A percentile compares a stretch with the other conserved stretches of the same genome.
These are phyloP conservation scores for Ogataea trehaloabstinens DNA, from an alignment of 805 yeast species.

Conservation along the genomic window DNA sequence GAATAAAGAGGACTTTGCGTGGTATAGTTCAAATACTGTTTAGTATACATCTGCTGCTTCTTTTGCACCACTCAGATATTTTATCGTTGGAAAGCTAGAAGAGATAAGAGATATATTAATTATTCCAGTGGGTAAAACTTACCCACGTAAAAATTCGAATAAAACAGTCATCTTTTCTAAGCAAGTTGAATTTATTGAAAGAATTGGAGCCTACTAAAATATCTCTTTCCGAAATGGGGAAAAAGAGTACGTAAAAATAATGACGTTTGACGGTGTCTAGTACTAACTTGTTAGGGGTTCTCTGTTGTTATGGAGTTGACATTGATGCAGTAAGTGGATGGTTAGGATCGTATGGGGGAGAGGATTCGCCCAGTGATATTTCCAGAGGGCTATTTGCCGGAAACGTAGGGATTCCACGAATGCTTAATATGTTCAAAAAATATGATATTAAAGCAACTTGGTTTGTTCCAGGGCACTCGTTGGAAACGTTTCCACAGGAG, in stretches of 20 bases:
- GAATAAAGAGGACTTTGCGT: neutral
- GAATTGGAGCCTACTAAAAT: too few relatives aligned
- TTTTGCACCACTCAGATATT: neutral
- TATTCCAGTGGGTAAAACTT: too few relatives aligned
- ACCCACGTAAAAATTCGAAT: too few relatives aligned
- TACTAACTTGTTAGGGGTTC: conserved; percentile 28
- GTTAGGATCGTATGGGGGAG: conserved; percentile 39
- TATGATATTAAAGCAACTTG: conserved; percentile 37
- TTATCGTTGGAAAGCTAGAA: neutral
- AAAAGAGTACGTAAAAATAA: neutral
- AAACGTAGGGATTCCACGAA: conserved; percentile 33
- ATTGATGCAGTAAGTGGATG: conserved; percentile 39
- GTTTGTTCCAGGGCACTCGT: conserved; percentile 38
- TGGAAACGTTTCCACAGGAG: conserved; percentile 38
- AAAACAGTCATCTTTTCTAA: too few relatives aligned
- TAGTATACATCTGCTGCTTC: too few relatives aligned
- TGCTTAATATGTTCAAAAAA: conserved; percentile 33
- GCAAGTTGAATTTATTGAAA: too few relatives aligned
- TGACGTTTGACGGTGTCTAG: neutral
- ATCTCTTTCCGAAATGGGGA: too few relatives aligned
- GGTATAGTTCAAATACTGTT: too few relatives aligned
- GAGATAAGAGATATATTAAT: too few relatives aligned
- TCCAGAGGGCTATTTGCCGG: conserved; percentile 40
- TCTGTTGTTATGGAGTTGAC: conserved; percentile 37
- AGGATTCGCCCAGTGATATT: conserved; percentile 35